Base-by-base conservation (phyloP, 2,329 filamentous ascomycete genomes). In the Scleromitrula shiraiana region DNA sequence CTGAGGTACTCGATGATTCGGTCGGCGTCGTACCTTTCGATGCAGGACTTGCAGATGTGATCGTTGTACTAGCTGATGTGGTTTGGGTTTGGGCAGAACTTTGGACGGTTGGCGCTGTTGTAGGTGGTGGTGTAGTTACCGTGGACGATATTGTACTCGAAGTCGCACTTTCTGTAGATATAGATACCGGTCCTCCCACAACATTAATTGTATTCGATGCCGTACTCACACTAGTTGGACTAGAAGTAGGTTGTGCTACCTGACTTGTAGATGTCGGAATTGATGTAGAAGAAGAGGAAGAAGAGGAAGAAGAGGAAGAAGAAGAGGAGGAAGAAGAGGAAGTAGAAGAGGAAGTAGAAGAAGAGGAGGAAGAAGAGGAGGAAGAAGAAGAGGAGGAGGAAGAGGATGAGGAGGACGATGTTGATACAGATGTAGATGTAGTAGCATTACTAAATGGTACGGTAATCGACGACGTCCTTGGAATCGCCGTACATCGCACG, bases 401-500 rank as follows among this genome's bases (percentile, higher is more conserved):
- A 12, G 14, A 12, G 29, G 15, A 32, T n/a, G n/a, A n/a, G n/a
- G n/a, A n/a, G n/a, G n/a, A n/a, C n/a, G 41, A 36, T 12, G 15
- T 12, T 14, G 38, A 17, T 10, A 38, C 40, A 12, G 44, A 42
- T 30, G 39, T 22, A 12, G 35, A 38, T 37, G 33, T 29, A 48
- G 35, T 10, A 26, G 50, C 14, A 20, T 40, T 40, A 5, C 49
- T 44, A 26, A 35, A 22, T 27, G 55, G 41, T 26, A 48, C 36
- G 37, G 46, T 52, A 33, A 49, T 52, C 15, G 50, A 17, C 27
- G 29, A 24, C 36, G 57, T 46, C 56, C 62, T 72, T 40, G 74
- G 74, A 54, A 77, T 66, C 51, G 71, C 74, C 57, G 76, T 78
- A 66, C 76, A 78, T 62, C 69, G 69, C 61, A 68, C 72, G 43